A percentile compares a stretch with the other conserved stretches of the same genome.
Conservation (phyloP, 2,329 filamentous ascomycete species). For the Colletotrichum chlorophyti region DNA sequence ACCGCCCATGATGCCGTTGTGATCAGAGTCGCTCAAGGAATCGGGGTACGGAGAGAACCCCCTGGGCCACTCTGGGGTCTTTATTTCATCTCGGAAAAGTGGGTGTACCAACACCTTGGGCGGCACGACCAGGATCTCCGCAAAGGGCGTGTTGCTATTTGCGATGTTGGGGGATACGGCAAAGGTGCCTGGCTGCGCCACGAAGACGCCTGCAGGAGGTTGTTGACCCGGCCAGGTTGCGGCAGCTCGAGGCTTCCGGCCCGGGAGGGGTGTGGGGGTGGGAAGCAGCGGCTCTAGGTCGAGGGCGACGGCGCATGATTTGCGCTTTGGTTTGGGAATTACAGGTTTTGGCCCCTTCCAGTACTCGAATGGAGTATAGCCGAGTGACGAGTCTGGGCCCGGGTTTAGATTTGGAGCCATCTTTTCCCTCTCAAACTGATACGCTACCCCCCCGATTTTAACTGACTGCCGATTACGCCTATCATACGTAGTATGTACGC, state of each 20-base stretch:
- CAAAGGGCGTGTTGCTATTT: conserved; percentile 16
- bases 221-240: conserved; percentile 20
- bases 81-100: conserved; percentile 27
- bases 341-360: conserved; percentile 34
- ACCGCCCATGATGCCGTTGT: conserved; percentile 17
- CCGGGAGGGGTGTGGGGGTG: conserved; percentile 17
- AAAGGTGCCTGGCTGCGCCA: conserved; percentile 23
- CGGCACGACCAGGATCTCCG: conserved; percentile 23
- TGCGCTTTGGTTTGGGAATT: conserved; percentile 13
- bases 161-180: neutral
- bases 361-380: conserved; percentile 35
- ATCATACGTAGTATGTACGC: conserved; percentile 23
- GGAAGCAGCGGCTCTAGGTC: conserved; percentile 22
- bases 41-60: conserved; percentile 15
- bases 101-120: conserved; percentile 25
- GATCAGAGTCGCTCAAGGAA: conserved; percentile 14
- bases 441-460: conserved; percentile 19
- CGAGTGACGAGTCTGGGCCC: conserved; percentile 26
- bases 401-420: conserved; percentile 20
- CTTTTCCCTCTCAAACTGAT: conserved; percentile 20
- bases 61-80: conserved; percentile 25
- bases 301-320: conserved; percentile 11
- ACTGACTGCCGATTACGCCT: conserved; percentile 19
- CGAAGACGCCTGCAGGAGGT: conserved; percentile 10
- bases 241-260: conserved; percentile 4